Evolutionary conservation across 305 asterid species (phyloP).

Genomic region (Nicotiana rustica): DNA sequence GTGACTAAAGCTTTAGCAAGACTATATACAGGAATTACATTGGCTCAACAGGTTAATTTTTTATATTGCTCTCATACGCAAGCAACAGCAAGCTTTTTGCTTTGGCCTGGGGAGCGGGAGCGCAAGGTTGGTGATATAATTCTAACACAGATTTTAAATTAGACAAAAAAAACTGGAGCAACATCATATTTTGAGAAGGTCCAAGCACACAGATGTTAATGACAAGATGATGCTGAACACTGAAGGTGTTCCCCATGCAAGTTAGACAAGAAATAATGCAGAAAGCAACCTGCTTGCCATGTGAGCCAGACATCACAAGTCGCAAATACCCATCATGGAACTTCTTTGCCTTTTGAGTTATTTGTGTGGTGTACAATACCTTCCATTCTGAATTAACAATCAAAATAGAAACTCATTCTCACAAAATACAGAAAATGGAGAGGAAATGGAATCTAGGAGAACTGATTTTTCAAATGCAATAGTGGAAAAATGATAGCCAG

Average conservation of each 20-base stretch:
- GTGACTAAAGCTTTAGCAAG: not conserved
- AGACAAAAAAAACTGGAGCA: not conserved
- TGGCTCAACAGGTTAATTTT: not conserved
- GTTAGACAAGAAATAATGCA: constrained; percentile 36
- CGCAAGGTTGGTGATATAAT: not conserved
- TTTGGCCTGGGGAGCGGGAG: not conserved
- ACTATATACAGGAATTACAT: not conserved
- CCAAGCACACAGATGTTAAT: constrained; percentile 21
- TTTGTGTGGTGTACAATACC: constrained; percentile 84
- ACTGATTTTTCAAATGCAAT: not conserved
- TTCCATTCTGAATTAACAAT: constrained; percentile 67
- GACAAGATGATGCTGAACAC: constrained; percentile 30
- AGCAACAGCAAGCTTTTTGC: not conserved
- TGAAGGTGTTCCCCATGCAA: constrained; percentile 8
- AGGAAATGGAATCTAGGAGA: constrained; percentile 24
- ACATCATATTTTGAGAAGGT: constrained; percentile 4
- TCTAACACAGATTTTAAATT: not conserved
- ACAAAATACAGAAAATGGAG: constrained; percentile 32
- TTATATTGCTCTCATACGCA: not conserved
- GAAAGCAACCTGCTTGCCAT: constrained; percentile 73
- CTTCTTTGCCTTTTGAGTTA: constrained; percentile 85
- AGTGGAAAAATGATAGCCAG: constrained; percentile 25
- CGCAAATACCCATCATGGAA: constrained; percentile 79
- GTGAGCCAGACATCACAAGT: constrained; percentile 72
- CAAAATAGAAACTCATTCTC: not conserved